Percentiles rank a stretch among this genome's conserved stretches.
Evolutionary conservation across 2,329 filamentous ascomycete genomes (phyloP).

Genomic region (Plectosphaerella plurivora): DNA sequence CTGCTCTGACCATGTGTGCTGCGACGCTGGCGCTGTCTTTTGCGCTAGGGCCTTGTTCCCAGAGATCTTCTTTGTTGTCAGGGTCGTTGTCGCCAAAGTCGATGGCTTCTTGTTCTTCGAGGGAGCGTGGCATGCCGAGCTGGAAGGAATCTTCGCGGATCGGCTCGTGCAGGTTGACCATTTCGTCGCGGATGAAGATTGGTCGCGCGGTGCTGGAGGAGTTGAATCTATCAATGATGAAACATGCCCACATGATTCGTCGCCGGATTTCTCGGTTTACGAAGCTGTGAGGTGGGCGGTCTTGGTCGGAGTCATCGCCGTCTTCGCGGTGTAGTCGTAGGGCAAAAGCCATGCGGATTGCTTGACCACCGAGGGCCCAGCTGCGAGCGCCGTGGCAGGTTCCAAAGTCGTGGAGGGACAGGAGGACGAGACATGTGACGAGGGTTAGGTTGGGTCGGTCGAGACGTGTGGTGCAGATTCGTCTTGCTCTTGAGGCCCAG

Average conservation of each 20-base stretch:
- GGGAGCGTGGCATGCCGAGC: conserved; percentile 77
- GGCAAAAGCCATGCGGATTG: conserved; percentile 94
- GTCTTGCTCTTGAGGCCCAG: conserved; percentile 83
- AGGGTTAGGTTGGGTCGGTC: conserved; percentile 97
- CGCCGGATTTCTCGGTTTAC: conserved; percentile 90
- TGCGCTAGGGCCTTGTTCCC: conserved; percentile 54
- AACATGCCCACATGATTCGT: conserved; percentile 97
- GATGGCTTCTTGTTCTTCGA: conserved; percentile 59
- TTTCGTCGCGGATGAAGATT: conserved; percentile 85
- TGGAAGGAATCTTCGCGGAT: conserved; percentile 88
- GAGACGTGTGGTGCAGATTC: conserved; percentile 81
- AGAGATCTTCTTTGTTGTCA: not conserved
- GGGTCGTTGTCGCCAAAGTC: conserved; percentile 35
- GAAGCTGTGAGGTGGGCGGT: conserved; percentile 69
- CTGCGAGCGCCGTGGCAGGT: conserved; percentile 94
- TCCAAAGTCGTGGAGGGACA: conserved; percentile 92
- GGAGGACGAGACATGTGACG: conserved; percentile 79
- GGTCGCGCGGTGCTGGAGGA: conserved; percentile 92
- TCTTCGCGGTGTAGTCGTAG: conserved; percentile 89
- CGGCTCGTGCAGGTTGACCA: conserved; percentile 82
- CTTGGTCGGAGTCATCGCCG: conserved; percentile 65
- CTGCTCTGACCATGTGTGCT: conserved; percentile 80
- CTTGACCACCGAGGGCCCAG: conserved; percentile 93
- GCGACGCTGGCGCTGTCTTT: conserved; percentile 90
- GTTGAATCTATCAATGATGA: conserved; percentile 96